phyloP scores from a whole-genome alignment of 2,329 filamentous ascomycete species.

The Ophiostoma sp. region DNA sequence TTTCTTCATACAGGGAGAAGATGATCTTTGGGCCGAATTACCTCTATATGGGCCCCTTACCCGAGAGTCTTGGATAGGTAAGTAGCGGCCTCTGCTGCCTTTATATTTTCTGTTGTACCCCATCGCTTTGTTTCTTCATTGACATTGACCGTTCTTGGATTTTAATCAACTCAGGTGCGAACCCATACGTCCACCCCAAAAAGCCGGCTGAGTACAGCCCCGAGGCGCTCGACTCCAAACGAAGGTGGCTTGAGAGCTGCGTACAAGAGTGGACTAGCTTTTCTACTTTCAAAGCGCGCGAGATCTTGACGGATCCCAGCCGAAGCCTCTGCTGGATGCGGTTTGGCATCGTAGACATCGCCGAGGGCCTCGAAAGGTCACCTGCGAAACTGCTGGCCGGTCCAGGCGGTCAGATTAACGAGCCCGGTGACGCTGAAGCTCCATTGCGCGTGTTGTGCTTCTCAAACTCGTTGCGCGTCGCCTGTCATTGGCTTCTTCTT shows the following conservation, averaged over 20 bases:
- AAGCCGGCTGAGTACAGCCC: too few relatives aligned
- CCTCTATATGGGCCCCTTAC: neutral
- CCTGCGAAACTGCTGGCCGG: neutral
- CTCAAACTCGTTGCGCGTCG: neutral
- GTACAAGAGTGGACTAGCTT: neutral
- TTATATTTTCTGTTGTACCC: too few relatives aligned
- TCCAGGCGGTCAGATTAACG: neutral
- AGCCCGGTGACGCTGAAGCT: neutral
- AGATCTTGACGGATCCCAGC: too few relatives aligned
- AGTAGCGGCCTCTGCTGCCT: neutral
- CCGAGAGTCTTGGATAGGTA: neutral
- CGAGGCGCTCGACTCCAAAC: too few relatives aligned
- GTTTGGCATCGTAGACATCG: neutral
- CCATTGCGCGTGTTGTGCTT: neutral
- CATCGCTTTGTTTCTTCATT: too few relatives aligned
- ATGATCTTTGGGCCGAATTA: neutral
- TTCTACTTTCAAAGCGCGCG: neutral
- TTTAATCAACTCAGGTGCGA: too few relatives aligned
- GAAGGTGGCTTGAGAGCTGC: too few relatives aligned
- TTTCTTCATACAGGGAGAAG: neutral
- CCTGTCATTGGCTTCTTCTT: neutral
- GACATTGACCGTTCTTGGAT: too few relatives aligned
- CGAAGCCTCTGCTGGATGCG: neutral
- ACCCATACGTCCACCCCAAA: too few relatives aligned
- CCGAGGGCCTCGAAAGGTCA: neutral